Evolutionary conservation across 148 eudicot species (phyloP).

Genomic region (Cornus kousa): DNA sequence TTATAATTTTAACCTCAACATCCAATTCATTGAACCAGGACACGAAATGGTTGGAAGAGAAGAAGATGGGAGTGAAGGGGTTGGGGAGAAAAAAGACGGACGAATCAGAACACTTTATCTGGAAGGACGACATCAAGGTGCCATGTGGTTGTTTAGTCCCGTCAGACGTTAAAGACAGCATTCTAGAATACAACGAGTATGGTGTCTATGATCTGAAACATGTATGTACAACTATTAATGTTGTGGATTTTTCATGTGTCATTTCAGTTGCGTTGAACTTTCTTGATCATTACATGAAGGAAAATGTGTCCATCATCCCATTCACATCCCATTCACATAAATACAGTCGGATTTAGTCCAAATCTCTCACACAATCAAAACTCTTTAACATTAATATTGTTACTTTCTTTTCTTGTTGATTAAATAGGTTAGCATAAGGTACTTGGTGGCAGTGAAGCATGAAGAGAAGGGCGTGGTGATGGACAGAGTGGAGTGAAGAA

Average conservation of each 20-base stretch:
- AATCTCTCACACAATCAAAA: constrained; percentile 73
- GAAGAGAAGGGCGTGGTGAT: constrained; percentile 51
- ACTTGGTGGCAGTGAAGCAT: constrained; percentile 78
- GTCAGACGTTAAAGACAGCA: constrained; percentile 58
- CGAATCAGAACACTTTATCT: constrained; percentile 67
- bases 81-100: constrained; percentile 68
- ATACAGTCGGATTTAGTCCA: too few species aligned
- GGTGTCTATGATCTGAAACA: constrained; percentile 82
- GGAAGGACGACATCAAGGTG: constrained; percentile 83
- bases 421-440: constrained; percentile 70
- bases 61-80: constrained; percentile 60
- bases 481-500: not conserved
- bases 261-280: too few species aligned
- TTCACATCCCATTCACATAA: not conserved
- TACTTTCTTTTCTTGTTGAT: too few species aligned
- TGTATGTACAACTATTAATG: constrained; percentile 27
- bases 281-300: not conserved
- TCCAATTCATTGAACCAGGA: constrained; percentile 32
- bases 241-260: not conserved
- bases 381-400: not conserved
- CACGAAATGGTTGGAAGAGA: constrained; percentile 53
- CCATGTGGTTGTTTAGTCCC: constrained; percentile 72
- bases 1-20: not conserved
- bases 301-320: not conserved
- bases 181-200: constrained; percentile 82